Evolutionary conservation across 2,329 filamentous ascomycete species (phyloP).

Genomic region (Aspergillus eucalypticola): DNA sequence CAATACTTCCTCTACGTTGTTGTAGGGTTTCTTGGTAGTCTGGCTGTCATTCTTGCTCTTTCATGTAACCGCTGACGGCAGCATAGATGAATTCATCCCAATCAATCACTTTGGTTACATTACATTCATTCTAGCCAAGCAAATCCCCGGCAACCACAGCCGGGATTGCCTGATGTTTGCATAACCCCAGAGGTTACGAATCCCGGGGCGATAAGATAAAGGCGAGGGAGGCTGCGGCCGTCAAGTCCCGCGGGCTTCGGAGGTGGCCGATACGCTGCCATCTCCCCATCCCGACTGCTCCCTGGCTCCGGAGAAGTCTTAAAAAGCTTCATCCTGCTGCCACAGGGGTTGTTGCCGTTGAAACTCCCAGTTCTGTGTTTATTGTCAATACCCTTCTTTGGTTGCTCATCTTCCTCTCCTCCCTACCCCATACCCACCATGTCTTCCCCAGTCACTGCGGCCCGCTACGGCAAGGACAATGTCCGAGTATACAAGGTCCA

Average conservation of each 20-base stretch:
- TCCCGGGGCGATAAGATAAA: conserved; percentile 32
- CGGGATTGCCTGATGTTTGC: conserved; percentile 1
- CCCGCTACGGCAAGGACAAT: conserved; percentile 75
- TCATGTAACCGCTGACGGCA: neutral
- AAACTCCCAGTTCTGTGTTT: neutral
- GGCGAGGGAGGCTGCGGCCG: conserved; percentile 28
- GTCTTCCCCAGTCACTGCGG: conserved; percentile 45
- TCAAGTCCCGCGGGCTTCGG: conserved; percentile 35
- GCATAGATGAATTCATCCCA: neutral
- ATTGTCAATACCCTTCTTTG: neutral
- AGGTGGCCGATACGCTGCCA: conserved; percentile 36
- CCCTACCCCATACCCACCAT: conserved; percentile 24
- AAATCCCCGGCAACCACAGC: neutral
- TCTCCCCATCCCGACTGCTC: conserved; percentile 20
- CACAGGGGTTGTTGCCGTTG: neutral
- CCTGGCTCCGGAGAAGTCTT: conserved; percentile 13
- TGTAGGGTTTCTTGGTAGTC: neutral
- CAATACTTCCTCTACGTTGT: neutral
- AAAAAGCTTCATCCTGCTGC: conserved; percentile 12
- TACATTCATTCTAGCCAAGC: too few species aligned
- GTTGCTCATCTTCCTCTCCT: conserved; percentile 3
- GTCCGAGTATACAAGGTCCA: conserved; percentile 96
- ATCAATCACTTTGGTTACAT: neutral
- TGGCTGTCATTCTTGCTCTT: neutral
- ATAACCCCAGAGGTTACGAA: neutral